Conservation (phyloP, 2,329 filamentous ascomycete species). For the Stagonosporopsis chrysanthemi region DNA sequence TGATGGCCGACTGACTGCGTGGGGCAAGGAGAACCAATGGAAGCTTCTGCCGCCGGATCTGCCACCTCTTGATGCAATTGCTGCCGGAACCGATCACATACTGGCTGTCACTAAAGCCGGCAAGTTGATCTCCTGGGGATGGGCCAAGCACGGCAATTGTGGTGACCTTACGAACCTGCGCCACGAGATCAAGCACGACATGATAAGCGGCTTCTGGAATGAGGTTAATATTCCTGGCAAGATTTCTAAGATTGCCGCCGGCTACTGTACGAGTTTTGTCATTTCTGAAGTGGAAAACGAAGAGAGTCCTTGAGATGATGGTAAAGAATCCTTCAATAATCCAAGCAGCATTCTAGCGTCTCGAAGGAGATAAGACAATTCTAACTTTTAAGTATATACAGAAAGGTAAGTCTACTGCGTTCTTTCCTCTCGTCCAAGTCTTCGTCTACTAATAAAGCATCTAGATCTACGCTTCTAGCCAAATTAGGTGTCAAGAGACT, state of each 20-base stretch:
- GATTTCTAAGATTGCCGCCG: constrained; percentile 34
- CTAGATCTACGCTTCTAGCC: neutral
- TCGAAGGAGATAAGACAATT: neutral
- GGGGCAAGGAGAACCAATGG: constrained; percentile 87
- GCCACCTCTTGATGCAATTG: constrained; percentile 68
- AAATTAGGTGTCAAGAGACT: neutral
- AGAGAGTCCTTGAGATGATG: neutral
- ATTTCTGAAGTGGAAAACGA: constrained; percentile 19
- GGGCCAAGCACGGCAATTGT: constrained; percentile 98
- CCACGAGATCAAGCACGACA: constrained; percentile 33
- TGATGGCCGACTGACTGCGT: constrained; percentile 69
- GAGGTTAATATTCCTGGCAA: constrained; percentile 33
- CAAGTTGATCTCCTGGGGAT: constrained; percentile 85
- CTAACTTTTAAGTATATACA: neutral
- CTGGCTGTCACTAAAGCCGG: constrained; percentile 71
- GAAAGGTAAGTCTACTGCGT: neutral
- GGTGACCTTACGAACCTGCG: constrained; percentile 55
- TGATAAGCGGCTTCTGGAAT: constrained; percentile 42
- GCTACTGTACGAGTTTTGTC: constrained; percentile 42
- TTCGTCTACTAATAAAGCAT: constrained; percentile 2
- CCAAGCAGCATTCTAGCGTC: neutral
- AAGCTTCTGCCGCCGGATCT: constrained; percentile 73
- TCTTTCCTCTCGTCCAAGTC: neutral
- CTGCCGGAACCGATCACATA: constrained; percentile 89
- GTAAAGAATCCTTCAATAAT: neutral